A percentile compares a stretch with the other conserved stretches of the same genome.
These are phyloP conservation scores for Rosa chinensis DNA, from an alignment of 306 rosid genomes.

Conservation along the genomic window DNA sequence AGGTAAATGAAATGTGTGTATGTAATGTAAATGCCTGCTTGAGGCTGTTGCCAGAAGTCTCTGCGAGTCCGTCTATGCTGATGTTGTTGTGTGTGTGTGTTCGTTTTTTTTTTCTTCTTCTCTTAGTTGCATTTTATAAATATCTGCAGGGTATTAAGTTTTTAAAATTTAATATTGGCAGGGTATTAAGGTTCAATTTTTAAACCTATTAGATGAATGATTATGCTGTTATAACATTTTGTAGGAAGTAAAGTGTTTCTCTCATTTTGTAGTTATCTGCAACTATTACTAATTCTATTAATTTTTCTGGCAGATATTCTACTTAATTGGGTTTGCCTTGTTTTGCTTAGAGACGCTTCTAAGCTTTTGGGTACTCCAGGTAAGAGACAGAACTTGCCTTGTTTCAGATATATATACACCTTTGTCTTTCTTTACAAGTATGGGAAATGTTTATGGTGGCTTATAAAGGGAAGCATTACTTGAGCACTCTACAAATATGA, in stretches of 20 bases:
- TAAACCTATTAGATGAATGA: neutral
- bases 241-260: neutral
- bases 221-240: neutral
- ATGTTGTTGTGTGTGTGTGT: neutral
- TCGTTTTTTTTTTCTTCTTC: neutral
- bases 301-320: constrained; percentile 66
- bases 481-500: neutral
- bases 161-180: neutral
- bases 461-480: neutral
- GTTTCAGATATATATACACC: neutral
- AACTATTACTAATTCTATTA: constrained; percentile 2
- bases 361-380: constrained; percentile 98
- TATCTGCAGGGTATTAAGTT: neutral
- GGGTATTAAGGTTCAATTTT: neutral
- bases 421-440: neutral
- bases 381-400: constrained; percentile 31
- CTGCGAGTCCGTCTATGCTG: neutral
- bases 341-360: constrained; percentile 97
- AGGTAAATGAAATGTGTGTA: neutral
- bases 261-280: constrained; percentile 17
- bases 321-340: constrained; percentile 82
- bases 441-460: neutral
- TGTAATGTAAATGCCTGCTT: constrained; percentile 11
- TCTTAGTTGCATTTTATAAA: neutral
- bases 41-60: neutral